Percentiles rank a stretch among this genome's conserved stretches.
Evolutionary conservation across 176 grass and related monocot genomes (phyloP).

Genomic region (Eragrostis curvula): DNA sequence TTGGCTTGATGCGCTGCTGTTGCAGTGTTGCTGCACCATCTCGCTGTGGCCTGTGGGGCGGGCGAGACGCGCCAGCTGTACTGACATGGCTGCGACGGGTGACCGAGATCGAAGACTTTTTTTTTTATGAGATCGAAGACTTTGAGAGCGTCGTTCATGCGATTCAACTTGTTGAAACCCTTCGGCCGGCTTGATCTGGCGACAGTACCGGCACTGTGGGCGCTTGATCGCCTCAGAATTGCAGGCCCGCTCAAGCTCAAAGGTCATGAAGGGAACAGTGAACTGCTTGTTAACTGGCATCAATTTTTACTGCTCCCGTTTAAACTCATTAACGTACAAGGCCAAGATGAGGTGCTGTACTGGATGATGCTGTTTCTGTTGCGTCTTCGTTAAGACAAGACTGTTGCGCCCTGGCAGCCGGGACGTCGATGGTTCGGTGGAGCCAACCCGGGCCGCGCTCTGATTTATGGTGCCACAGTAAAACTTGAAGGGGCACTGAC

Average conservation of each 20-base stretch:
- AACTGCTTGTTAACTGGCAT: not conserved
- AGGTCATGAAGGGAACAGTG: not conserved
- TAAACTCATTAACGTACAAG: constrained; percentile 16
- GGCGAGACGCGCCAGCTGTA: constrained; percentile 18
- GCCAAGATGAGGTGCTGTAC: not conserved
- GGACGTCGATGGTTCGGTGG: not conserved
- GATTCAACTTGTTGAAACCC: constrained; percentile 17
- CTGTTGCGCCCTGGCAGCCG: not conserved
- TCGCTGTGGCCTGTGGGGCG: not conserved
- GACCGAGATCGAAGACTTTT: not conserved
- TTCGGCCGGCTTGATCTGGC: constrained; percentile 35
- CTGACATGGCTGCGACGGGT: not conserved
- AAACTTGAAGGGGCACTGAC: constrained; percentile 39
- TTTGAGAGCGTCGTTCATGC: not conserved
- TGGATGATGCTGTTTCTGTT: not conserved
- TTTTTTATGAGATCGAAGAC: not conserved
- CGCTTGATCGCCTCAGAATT: not conserved
- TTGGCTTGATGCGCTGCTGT: constrained; percentile 6
- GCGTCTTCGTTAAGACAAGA: not conserved
- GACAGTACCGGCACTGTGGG: constrained; percentile 7
- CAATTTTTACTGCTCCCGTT: not conserved
- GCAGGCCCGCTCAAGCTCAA: not conserved
- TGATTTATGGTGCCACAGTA: constrained; percentile 28
- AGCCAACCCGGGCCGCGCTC: not conserved
- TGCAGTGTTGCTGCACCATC: not conserved